phyloP scores from a whole-genome alignment of 257 asterid genomes.

The Rubia yunnanensis region DNA sequence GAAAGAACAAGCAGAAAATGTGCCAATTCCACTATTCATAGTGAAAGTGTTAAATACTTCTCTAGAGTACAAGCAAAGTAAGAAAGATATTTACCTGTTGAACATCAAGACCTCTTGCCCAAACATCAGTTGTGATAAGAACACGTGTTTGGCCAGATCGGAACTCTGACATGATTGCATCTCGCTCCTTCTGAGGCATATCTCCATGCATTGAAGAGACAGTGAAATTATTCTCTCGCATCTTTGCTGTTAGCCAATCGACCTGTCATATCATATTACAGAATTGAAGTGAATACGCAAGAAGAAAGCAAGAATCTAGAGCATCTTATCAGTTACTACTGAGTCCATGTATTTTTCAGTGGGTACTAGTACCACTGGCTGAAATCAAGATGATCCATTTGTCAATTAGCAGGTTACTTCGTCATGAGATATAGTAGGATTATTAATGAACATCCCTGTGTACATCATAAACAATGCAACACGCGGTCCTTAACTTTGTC shows the following conservation, averaged over 20 bases:
- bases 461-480: neutral
- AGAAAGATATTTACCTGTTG: constrained; percentile 56
- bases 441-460: neutral
- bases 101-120: constrained; percentile 99
- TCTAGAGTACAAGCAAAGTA: neutral
- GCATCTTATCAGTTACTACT: neutral
- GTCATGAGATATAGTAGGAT: neutral
- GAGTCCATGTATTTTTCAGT: neutral
- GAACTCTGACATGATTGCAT: constrained; percentile 85
- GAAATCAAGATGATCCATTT: neutral
- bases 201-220: constrained; percentile 98
- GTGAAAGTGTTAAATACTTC: neutral
- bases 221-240: constrained; percentile 82
- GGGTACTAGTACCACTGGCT: neutral
- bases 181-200: constrained; percentile 97
- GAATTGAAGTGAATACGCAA: neutral
- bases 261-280: constrained; percentile 38
- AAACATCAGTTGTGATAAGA: constrained; percentile 94
- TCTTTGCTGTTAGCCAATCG: constrained; percentile 86
- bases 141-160: constrained; percentile 82
- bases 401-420: neutral
- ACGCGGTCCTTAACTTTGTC: neutral
- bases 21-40: neutral
- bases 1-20: neutral
- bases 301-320: neutral